phyloP scores from a whole-genome alignment of 2,329 filamentous ascomycete species.

The Penicillium aurantiogriseum region DNA sequence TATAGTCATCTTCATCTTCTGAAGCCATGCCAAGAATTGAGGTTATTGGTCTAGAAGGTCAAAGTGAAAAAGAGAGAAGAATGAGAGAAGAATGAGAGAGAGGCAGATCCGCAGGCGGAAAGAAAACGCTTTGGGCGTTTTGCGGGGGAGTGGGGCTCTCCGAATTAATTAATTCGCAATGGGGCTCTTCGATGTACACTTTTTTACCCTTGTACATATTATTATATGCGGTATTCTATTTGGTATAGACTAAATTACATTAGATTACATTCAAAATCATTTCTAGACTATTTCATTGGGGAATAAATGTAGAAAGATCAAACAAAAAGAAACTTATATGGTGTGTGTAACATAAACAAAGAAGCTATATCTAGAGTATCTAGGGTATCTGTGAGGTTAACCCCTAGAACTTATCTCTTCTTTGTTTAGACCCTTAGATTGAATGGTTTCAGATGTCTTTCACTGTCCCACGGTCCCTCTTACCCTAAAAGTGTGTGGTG shows the following conservation, averaged over 20 bases:
- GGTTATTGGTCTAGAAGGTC: not conserved
- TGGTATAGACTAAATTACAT: no score
- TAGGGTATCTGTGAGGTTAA: not conserved
- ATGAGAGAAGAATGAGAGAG: no score
- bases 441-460: not conserved
- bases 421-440: not conserved
- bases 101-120: no score
- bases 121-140: not conserved
- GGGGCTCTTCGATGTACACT: not conserved
- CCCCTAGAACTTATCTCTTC: not conserved
- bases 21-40: slow-evolving; percentile 8
- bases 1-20: slow-evolving; percentile 83
- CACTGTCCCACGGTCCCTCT: not conserved
- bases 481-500: not conserved
- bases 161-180: not conserved
- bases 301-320: not conserved
- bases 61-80: not conserved
- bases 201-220: not conserved
- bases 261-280: not conserved
- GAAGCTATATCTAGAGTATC: not conserved
- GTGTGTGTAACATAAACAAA: not conserved
- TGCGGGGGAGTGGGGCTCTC: slow-evolving; percentile 12
- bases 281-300: not conserved
- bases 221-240: not conserved
- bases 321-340: not conserved